phyloP scores from a whole-genome alignment of 176 grass and related monocot species.

The Oryza glumipatula region DNA sequence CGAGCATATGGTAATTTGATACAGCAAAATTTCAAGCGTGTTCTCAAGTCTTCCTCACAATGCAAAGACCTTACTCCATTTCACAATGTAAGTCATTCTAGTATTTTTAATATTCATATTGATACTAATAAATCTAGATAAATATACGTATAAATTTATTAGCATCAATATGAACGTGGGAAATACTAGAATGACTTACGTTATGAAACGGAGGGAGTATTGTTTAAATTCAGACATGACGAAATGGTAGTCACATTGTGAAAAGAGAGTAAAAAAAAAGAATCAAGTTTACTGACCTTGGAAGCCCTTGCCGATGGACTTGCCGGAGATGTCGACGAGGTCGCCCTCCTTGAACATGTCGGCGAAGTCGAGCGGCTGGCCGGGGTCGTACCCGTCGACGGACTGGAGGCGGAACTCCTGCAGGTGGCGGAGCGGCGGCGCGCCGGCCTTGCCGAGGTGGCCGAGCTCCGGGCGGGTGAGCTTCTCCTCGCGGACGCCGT shows the following conservation, averaged over 20 bases:
- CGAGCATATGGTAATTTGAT: no score
- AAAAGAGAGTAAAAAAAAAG: background rate
- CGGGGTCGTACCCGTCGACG: conserved; percentile 69
- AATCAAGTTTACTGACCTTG: conserved; percentile 54
- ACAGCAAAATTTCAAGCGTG: background rate
- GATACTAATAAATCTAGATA: no score
- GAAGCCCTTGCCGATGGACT: conserved; percentile 95
- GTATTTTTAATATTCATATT: no score
- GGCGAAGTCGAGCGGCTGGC: conserved; percentile 65
- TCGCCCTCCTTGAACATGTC: conserved; percentile 95
- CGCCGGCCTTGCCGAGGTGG: conserved; percentile 87
- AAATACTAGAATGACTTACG: no score
- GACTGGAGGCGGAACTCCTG: conserved; percentile 86
- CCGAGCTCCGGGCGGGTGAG: conserved; percentile 90
- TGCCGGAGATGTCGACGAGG: conserved; percentile 85
- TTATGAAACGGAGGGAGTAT: no score
- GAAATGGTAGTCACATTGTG: background rate
- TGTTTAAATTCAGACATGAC: background rate
- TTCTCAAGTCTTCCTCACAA: background rate
- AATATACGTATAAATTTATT: no score
- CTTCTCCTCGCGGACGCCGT: conserved; percentile 89
- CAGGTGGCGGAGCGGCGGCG: conserved; percentile 73
- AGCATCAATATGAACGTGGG: no score
- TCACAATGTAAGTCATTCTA: no score
- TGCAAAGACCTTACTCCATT: no score